Conservation (phyloP, 805 yeast species). For the Kuraishia borneana region DNA sequence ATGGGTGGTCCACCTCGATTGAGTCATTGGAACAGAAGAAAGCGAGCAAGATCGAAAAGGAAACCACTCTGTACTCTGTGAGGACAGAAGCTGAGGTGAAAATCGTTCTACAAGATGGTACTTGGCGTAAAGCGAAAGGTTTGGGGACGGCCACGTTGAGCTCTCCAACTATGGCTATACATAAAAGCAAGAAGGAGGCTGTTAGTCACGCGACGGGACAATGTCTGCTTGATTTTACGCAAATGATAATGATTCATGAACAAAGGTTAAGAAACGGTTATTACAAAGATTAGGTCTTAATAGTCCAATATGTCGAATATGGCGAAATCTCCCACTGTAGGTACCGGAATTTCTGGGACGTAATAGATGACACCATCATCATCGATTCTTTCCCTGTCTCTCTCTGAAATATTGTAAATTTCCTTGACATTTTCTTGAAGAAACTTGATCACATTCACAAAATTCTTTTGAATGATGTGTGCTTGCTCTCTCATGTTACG, state of each 20-base stretch:
- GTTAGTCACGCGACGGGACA: conserved; percentile 30
- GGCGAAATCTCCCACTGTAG: conserved; percentile 55
- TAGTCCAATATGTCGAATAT: conserved; percentile 47
- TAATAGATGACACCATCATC: conserved; percentile 79
- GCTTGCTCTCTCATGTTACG: conserved; percentile 72
- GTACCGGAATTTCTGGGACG: conserved; percentile 67
- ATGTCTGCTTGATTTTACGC: conserved; percentile 26
- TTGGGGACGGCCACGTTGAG: conserved; percentile 26
- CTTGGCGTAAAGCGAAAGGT: conserved; percentile 26
- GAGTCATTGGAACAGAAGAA: conserved; percentile 11
- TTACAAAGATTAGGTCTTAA: conserved; percentile 13
- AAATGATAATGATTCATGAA: conserved; percentile 16
- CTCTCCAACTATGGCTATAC: conserved; percentile 20
- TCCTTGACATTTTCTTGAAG: conserved; percentile 57
- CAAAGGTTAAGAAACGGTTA: conserved; percentile 5
- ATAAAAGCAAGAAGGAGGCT: conserved; percentile 35
- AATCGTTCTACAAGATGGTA: conserved; percentile 32
- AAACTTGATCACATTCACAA: conserved; percentile 42
- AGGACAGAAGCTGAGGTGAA: no score
- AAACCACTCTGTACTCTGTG: conserved; percentile 16
- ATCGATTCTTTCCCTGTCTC: conserved; percentile 80
- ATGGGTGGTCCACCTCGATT: conserved; percentile 37
- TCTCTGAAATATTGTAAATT: conserved; percentile 71
- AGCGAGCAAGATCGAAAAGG: conserved; percentile 7
- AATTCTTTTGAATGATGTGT: conserved; percentile 59